Evolutionary conservation across 805 yeast genomes (phyloP).

Genomic region (Clavispora santaluciae): DNA sequence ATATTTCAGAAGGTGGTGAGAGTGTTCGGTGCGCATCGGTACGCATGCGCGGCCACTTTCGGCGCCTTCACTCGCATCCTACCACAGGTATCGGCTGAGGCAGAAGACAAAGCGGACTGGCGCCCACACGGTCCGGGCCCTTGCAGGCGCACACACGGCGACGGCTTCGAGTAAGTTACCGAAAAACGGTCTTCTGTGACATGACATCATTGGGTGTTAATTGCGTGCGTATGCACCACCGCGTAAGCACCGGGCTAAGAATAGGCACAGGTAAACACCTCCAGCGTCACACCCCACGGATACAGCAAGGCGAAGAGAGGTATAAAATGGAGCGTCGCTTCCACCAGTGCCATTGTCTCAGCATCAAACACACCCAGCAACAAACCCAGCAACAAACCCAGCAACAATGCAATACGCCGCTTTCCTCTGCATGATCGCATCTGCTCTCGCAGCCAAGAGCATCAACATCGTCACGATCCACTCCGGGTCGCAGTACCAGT

Average conservation of each 20-base stretch:
- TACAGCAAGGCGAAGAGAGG: too few relatives aligned
- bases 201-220: background rate
- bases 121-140: too few relatives aligned
- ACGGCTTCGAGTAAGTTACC: background rate
- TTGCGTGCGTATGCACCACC: background rate
- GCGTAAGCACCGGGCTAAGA: background rate
- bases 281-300: too few relatives aligned
- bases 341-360: background rate
- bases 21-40: too few relatives aligned
- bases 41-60: too few relatives aligned
- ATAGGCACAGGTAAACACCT: background rate
- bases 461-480: slow-evolving; percentile 19
- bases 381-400: background rate
- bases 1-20: background rate
- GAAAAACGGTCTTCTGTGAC: background rate
- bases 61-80: too few relatives aligned
- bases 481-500: slow-evolving; percentile 25
- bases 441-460: slow-evolving; percentile 21
- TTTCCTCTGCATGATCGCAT: slow-evolving; percentile 17
- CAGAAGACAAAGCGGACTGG: too few relatives aligned
- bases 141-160: too few relatives aligned
- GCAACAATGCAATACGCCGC: slow-evolving; percentile 12
- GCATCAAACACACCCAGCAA: background rate
- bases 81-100: too few relatives aligned
- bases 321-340: background rate